phyloP scores from a whole-genome alignment of 805 yeast genomes.

The Candida dajiaensis region DNA sequence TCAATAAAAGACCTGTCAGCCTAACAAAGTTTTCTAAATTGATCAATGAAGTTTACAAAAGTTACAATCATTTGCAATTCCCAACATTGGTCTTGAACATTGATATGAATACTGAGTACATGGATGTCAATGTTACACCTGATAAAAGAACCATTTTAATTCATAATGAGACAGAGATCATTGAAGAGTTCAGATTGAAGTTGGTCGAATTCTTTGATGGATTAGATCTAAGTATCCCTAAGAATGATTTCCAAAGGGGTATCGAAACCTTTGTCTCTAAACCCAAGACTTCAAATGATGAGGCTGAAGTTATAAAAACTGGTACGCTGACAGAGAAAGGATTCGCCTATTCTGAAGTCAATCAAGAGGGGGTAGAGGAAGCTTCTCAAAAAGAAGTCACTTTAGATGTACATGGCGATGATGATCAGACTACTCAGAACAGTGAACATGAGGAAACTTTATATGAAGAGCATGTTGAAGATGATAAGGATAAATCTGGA shows the following conservation, averaged over 20 bases:
- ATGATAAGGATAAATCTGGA: not conserved
- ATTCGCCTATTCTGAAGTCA: not conserved
- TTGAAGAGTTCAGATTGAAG: conserved; percentile 50
- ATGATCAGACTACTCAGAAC: not conserved
- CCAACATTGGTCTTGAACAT: conserved; percentile 69
- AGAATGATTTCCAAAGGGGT: conserved; percentile 11
- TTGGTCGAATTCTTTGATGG: conserved; percentile 41
- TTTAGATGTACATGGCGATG: not conserved
- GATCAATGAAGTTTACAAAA: conserved; percentile 68
- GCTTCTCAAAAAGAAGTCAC: conserved; percentile 5
- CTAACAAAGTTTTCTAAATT: conserved; percentile 50
- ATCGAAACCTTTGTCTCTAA: conserved; percentile 1
- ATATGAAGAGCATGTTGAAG: not conserved
- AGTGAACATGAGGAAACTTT: not conserved
- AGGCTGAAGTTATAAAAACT: conserved; percentile 1
- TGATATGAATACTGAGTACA: conserved; percentile 38
- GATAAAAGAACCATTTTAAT: conserved; percentile 74
- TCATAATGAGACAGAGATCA: conserved; percentile 56
- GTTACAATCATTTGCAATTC: conserved; percentile 63
- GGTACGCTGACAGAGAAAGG: not conserved
- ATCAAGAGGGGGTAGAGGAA: not conserved
- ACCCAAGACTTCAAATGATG: conserved; percentile 4
- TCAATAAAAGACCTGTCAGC: conserved; percentile 72
- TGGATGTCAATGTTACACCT: conserved; percentile 91
- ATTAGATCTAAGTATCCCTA: conserved; percentile 29